phyloP scores from a whole-genome alignment of 768 basidiomycete genomes.

The Imleria badia region DNA sequence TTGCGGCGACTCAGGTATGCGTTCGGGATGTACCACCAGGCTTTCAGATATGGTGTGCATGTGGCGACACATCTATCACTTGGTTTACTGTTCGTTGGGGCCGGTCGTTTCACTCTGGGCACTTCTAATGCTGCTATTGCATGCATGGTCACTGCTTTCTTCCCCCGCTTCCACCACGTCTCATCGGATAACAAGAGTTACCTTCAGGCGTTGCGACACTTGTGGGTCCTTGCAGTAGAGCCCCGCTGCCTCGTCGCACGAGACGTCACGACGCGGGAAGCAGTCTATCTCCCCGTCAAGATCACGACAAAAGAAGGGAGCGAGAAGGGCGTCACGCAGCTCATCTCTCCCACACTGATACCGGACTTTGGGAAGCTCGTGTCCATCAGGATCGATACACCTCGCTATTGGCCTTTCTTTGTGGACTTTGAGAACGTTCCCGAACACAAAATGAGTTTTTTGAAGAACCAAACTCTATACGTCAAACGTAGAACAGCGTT shows the following conservation, averaged over 20 bases:
- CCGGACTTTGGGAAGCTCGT: conserved; percentile 82
- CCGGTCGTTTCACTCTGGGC: conserved; percentile 88
- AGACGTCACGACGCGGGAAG: conserved; percentile 88
- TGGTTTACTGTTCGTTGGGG: conserved; percentile 90
- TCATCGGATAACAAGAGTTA: conserved; percentile 89
- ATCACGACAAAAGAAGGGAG: conserved; percentile 72
- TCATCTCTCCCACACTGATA: conserved; percentile 91
- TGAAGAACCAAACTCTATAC: conserved; percentile 79
- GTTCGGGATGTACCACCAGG: conserved; percentile 80
- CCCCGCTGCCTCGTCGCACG: conserved; percentile 89
- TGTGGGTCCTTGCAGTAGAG: conserved; percentile 96
- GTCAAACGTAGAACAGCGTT: conserved; percentile 93
- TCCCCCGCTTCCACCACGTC: conserved; percentile 78
- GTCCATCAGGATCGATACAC: conserved; percentile 87
- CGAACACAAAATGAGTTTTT: conserved; percentile 64
- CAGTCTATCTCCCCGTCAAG: conserved; percentile 91
- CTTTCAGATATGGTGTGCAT: conserved; percentile 84
- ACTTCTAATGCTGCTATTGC: conserved; percentile 92
- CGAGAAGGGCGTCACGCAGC: conserved; percentile 62
- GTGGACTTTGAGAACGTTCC: conserved; percentile 72
- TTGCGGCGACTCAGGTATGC: conserved; percentile 83
- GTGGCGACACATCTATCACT: conserved; percentile 88
- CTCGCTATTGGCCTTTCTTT: conserved; percentile 93
- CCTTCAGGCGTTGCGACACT: conserved; percentile 88
- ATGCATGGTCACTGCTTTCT: conserved; percentile 86